These are phyloP conservation scores for Rhododendron kiyosumense DNA, from an alignment of 148 eudicot species.

Conservation along the genomic window DNA sequence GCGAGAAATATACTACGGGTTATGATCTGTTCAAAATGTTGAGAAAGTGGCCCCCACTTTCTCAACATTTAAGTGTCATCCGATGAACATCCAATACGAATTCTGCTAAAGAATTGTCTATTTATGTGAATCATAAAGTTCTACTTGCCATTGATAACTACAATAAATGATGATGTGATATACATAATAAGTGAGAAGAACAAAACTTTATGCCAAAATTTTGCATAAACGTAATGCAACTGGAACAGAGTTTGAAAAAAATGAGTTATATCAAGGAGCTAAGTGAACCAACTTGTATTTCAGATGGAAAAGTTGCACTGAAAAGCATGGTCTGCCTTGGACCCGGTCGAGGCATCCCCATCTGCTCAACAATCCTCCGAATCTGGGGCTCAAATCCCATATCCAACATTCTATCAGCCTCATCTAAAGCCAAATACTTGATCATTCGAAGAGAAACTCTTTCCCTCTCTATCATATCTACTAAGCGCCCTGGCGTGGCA, in stretches of 20 bases:
- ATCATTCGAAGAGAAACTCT: constrained; percentile 57
- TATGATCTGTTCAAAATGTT: neutral
- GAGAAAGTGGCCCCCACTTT: neutral
- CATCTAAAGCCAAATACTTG: constrained; percentile 73
- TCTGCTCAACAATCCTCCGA: constrained; percentile 69
- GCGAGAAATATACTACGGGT: constrained; percentile 15
- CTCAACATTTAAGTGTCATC: neutral
- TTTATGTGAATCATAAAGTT: neutral
- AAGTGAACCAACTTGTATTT: constrained; percentile 58
- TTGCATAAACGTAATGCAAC: neutral
- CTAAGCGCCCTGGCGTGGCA: constrained; percentile 86
- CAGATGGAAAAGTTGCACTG: constrained; percentile 89
- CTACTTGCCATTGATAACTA: neutral
- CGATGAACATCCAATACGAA: neutral
- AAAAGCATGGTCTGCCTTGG: constrained; percentile 86
- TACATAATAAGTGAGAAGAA: neutral
- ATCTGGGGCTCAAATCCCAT: constrained; percentile 96
- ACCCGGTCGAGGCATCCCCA: constrained; percentile 82
- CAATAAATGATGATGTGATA: neutral
- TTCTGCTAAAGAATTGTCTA: neutral
- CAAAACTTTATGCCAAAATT: neutral
- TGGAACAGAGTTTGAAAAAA: neutral
- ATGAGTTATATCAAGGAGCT: constrained; percentile 4
- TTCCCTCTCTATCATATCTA: constrained; percentile 73
- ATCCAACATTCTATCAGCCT: constrained; percentile 93